Conservation (phyloP, 2,329 filamentous ascomycete genomes). For the Penicillium hesseltinei region DNA sequence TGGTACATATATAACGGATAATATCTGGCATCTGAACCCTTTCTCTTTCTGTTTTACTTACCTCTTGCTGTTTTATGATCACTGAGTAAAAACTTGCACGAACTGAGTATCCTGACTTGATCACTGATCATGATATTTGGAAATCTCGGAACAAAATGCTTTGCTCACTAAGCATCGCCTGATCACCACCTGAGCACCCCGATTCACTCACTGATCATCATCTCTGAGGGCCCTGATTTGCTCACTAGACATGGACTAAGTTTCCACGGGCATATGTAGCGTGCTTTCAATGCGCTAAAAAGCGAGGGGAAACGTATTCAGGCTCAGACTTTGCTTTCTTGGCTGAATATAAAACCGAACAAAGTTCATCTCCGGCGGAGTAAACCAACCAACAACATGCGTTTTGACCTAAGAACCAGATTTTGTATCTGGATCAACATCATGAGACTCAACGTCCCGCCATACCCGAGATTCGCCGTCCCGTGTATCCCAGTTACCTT, state of each 20-base stretch:
- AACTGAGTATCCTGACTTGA: neutral
- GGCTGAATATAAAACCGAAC: neutral
- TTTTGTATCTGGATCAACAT: neutral
- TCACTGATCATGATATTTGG: neutral
- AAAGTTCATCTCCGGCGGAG: neutral
- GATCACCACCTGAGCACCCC: neutral
- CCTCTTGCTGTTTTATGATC: neutral
- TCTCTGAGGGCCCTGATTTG: neutral
- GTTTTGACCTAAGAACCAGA: neutral
- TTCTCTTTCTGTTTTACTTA: neutral
- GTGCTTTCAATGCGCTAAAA: no score
- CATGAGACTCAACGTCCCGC: neutral
- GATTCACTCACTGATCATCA: neutral
- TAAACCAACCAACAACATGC: neutral
- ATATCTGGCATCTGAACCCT: neutral
- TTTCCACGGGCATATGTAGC: no score
- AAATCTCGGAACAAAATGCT: neutral
- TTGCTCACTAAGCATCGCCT: neutral
- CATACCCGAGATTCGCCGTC: neutral
- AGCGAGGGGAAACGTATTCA: neutral
- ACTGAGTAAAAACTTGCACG: neutral
- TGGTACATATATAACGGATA: neutral
- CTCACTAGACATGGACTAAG: neutral
- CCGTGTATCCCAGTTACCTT: neutral
- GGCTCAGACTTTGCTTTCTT: no score